phyloP scores from a whole-genome alignment of 2,329 filamentous ascomycete species.

The Penicillium corylophilum region DNA sequence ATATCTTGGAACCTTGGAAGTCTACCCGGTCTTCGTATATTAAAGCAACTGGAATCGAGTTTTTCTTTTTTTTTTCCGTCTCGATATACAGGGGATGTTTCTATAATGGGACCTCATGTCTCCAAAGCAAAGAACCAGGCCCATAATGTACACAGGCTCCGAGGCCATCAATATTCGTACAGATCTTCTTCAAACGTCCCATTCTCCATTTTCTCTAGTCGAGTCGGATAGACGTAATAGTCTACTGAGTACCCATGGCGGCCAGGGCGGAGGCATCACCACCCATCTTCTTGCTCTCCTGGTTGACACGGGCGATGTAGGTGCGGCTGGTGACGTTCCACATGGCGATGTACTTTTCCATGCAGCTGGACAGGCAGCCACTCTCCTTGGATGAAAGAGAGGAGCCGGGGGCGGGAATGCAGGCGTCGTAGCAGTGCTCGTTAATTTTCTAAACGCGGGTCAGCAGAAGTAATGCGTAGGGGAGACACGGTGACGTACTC shows the following conservation, averaged over 20 bases:
- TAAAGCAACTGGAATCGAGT: conserved; percentile 25
- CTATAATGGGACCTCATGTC: conserved; percentile 9
- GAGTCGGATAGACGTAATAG: neutral
- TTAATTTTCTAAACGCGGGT: conserved; percentile 65
- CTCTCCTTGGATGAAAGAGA: conserved; percentile 67
- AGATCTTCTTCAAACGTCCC: conserved; percentile 11
- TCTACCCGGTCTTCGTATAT: conserved; percentile 16
- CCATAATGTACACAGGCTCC: conserved; percentile 27
- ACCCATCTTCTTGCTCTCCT: conserved; percentile 58
- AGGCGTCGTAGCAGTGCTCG: conserved; percentile 77
- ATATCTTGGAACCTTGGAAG: conserved; percentile 10
- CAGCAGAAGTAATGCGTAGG: neutral
- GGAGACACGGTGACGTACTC: conserved; percentile 50
- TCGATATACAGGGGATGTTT: conserved; percentile 17
- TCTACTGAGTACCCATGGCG: conserved; percentile 13
- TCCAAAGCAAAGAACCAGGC: conserved; percentile 14
- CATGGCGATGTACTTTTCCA: conserved; percentile 80
- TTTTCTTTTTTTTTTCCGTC: conserved; percentile 13
- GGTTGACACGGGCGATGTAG: conserved; percentile 59
- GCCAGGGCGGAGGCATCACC: conserved; percentile 24
- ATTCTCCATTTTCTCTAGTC: neutral
- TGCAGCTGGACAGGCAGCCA: conserved; percentile 71
- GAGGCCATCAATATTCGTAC: conserved; percentile 25
- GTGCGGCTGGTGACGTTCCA: conserved; percentile 73
- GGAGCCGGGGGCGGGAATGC: conserved; percentile 65